Evolutionary conservation across 2,329 filamentous ascomycete species (phyloP).

Genomic region (Microascus cirrosus): DNA sequence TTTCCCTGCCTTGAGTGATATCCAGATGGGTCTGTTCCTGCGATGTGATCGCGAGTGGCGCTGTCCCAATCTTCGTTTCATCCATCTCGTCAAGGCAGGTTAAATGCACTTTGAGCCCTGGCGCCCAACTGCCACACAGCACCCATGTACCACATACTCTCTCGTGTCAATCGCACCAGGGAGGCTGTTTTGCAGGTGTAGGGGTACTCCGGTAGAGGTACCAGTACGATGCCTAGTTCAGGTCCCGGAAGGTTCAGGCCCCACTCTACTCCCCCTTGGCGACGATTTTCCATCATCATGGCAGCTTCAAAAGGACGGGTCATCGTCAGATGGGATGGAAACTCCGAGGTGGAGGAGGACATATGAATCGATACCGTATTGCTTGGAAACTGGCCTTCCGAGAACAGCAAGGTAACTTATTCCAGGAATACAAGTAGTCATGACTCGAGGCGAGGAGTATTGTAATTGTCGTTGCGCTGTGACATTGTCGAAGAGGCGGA

Average conservation of each 20-base stretch:
- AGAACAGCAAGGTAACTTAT: too few relatives aligned
- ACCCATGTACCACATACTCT: background rate
- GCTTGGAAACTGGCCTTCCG: too few relatives aligned
- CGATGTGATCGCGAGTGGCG: background rate
- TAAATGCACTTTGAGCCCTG: constrained; percentile 1
- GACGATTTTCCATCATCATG: background rate
- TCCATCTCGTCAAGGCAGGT: constrained; percentile 5
- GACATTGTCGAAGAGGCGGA: too few relatives aligned
- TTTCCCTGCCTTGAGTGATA: background rate
- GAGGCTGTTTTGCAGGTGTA: background rate
- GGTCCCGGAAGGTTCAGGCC: background rate
- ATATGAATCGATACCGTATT: too few relatives aligned
- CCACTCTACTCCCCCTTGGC: too few relatives aligned
- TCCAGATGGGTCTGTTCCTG: background rate
- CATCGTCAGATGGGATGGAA: too few relatives aligned
- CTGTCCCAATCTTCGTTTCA: constrained; percentile 2
- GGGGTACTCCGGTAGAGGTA: background rate
- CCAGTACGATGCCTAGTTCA: background rate
- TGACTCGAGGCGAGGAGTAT: too few relatives aligned
- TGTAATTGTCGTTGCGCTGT: too few relatives aligned
- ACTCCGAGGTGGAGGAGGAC: too few relatives aligned
- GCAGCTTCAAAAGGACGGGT: too few relatives aligned
- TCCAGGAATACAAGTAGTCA: too few relatives aligned
- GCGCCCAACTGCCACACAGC: background rate
- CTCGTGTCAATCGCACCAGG: background rate